Base-by-base conservation (phyloP, 306 rosid genomes). In the Castanopsis chinensis region DNA sequence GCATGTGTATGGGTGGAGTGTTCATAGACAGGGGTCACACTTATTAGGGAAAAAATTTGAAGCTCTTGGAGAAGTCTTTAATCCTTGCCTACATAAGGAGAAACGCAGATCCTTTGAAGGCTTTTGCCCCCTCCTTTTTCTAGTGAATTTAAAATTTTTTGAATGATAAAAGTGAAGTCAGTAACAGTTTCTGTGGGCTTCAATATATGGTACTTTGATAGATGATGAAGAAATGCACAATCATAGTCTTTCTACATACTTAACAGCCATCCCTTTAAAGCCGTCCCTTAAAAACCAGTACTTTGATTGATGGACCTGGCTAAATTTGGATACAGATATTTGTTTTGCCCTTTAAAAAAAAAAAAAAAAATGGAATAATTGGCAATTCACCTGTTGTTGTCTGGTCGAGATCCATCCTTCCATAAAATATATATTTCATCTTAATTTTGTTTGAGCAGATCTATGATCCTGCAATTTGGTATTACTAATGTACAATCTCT, bases 161-260 rank as follows among this genome's bases (percentile, higher is more conserved):
- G 2, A 73, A 43, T 10, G 52, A 69, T 57, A 79, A 59, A 35
- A 45, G 20, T 20, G 76, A 5, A 41, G 20, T 23, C 3, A 1
- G 71, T 18, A 57, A 54, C 6, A 12, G 41, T 33, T 65, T 76
- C 14, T 33, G 25, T 9, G 41, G 43, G 69, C 69, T 72, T 33
- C 20, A 5, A 55, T 65, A 49, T 51, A 30, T 43, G 73, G 41
- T n/a, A 67, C 67, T 21, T 25, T 56, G 37, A 78, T 78, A 45
- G 82, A 82, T 61, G 67, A 84, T 28, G n/a, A 49, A 30, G 74
- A 37, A 30, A 63, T 63, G 75, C 51, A 12, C 68, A 53, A 25
- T 71, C 25, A 67, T 68, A 7, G 27, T 69, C 28, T 25, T 15
- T 65, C 53, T 69, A 64, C 55, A 21, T 59, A 25, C 27, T 25